Conservation (phyloP, 768 basidiomycete genomes). For the Galerina marginata region DNA sequence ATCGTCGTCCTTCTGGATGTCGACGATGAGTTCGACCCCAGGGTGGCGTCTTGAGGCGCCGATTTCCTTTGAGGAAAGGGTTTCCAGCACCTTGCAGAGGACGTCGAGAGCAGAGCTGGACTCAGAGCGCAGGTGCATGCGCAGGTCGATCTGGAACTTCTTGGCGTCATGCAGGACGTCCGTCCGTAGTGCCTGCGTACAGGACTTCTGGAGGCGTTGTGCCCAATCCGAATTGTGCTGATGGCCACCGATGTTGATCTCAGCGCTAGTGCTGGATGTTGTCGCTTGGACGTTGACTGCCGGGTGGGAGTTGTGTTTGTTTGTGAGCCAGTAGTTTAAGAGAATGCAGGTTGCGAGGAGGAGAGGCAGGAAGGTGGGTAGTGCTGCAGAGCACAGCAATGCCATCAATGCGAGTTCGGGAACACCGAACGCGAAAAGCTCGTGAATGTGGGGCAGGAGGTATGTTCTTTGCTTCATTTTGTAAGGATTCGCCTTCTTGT, state of each 20-base stretch:
- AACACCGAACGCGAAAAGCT: neutral
- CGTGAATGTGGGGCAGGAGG: neutral
- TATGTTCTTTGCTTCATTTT: neutral
- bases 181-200: neutral
- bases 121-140: neutral
- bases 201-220: neutral
- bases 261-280: neutral
- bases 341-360: neutral
- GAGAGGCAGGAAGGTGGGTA: neutral
- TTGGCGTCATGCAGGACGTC: constrained; percentile 1
- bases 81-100: neutral
- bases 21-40: constrained; percentile 5
- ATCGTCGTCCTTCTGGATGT: too few species aligned
- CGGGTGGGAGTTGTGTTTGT: too few species aligned
- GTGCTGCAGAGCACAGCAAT: neutral
- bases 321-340: neutral
- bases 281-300: neutral
- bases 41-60: neutral
- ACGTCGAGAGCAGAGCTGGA: neutral
- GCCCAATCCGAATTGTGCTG: constrained; percentile 3
- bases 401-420: neutral
- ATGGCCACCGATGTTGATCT: constrained; percentile 7
- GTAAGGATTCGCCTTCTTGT: neutral
- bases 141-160: constrained; percentile 2
- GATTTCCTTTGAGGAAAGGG: neutral